Evolutionary conservation across 495 filamentous ascomycete species (phyloP), one percentile per base, ranked within the genome.

Genomic region (Xylaria telfairii): DNA sequence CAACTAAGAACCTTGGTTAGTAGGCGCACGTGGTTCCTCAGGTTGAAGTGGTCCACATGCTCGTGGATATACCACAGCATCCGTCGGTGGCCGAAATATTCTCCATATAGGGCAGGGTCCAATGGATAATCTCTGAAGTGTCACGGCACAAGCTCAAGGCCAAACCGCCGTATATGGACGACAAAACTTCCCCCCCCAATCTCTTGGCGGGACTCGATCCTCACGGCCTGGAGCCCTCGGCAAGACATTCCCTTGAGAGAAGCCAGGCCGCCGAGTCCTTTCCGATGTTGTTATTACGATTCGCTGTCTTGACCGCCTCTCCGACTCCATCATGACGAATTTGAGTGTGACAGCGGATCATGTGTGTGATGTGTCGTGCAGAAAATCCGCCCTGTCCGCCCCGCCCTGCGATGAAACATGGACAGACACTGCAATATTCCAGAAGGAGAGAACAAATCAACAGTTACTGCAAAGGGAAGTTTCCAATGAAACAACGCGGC

Each of bases 101-200:
- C 71, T 2, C 67, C 46, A 54, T 80, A 81, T 49, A 72, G 63
- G n/a, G 68, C 65, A 13, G 73, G 76, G 51, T 81, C 75, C 47
- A 79, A 73, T 2, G 79, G 80, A 70, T 81, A 82, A 57, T 80
- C 79, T 41, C 70, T 75, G 76, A 78, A 77, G 74, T 73, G 34
- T 74, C 73, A 60, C 78, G 69, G 37, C 69, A 76, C 9, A 74
- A 76, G 67, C 78, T 80, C 30, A 75, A 68, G 17, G 74, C 46
- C 17, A 74, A 71, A 28, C 77, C 72, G 19, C 74, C 67, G 72
- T 78, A 75, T 4, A 77, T 71, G 5, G 72, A 77, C 3, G 74
- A 74, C 12, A 68, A 72, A 17, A 72, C 68, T 46, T 74, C 72
- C 9, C 73, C 71, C 49, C 30, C 75, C 80, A 44, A 80, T 70